Evolutionary conservation across 768 basidiomycete genomes (phyloP).

Genomic region (Lactarius trivialis): DNA sequence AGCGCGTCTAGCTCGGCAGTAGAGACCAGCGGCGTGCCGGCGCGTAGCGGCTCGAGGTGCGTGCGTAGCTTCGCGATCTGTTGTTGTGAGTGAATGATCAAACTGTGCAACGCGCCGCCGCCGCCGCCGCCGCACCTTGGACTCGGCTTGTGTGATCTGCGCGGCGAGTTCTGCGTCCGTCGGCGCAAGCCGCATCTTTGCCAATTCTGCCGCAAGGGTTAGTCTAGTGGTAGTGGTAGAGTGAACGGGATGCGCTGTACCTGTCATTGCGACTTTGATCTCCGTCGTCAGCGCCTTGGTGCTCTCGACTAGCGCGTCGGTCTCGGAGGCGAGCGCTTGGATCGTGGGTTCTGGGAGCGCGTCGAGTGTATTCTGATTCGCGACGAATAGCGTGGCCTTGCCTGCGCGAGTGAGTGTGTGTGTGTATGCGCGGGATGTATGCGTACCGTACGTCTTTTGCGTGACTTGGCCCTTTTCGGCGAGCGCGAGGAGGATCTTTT

Average conservation of each 20-base stretch:
- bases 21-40: slow-evolving; percentile 61
- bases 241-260: slow-evolving; percentile 29
- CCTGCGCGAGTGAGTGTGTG: slow-evolving; percentile 36
- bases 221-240: slow-evolving; percentile 15
- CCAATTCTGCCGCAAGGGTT: slow-evolving; percentile 45
- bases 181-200: slow-evolving; percentile 54
- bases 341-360: slow-evolving; percentile 58
- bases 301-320: slow-evolving; percentile 49
- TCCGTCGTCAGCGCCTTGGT: slow-evolving; percentile 48
- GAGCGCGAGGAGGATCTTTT: slow-evolving; percentile 74
- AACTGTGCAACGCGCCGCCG: too few relatives aligned
- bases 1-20: slow-evolving; percentile 61
- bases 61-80: slow-evolving; percentile 46
- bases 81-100: not conserved
- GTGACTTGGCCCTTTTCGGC: slow-evolving; percentile 82
- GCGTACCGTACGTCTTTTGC: slow-evolving; percentile 74
- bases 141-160: slow-evolving; percentile 45
- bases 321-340: slow-evolving; percentile 51
- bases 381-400: slow-evolving; percentile 82
- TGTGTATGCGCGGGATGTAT: not conserved
- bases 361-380: slow-evolving; percentile 69
- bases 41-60: slow-evolving; percentile 58
- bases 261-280: slow-evolving; percentile 43
- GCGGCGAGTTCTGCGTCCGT: slow-evolving; percentile 60
- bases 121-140: slow-evolving; percentile 58